These are phyloP conservation scores for Colletotrichum gigasporum DNA, from an alignment of 2,329 filamentous ascomycete species.

Conservation along the genomic window DNA sequence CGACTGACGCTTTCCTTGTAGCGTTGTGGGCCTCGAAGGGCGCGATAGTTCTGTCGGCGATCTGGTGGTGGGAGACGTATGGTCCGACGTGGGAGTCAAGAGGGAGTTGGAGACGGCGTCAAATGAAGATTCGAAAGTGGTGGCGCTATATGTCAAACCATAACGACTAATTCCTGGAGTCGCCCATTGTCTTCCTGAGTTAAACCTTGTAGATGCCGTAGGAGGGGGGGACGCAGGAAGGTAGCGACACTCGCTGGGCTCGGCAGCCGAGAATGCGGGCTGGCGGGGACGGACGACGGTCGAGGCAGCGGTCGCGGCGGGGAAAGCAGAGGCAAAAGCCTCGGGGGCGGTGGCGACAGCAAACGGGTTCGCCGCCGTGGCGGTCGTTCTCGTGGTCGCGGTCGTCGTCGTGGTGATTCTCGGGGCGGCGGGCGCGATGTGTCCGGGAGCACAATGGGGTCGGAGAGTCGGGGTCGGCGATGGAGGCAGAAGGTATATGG, in stretches of 20 bases:
- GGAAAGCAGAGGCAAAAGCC: constrained; percentile 2
- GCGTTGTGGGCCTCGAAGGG: constrained; percentile 24
- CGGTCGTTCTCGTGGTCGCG: not conserved
- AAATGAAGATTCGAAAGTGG: constrained; percentile 33
- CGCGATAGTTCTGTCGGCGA: constrained; percentile 15
- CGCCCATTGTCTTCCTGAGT: constrained; percentile 22
- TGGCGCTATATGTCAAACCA: constrained; percentile 39
- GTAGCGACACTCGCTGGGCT: constrained; percentile 24
- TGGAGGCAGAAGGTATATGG: constrained; percentile 13
- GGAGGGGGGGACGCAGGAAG: constrained; percentile 22
- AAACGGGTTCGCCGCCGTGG: constrained; percentile 7
- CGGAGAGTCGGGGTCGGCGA: constrained; percentile 16
- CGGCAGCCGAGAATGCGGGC: constrained; percentile 31
- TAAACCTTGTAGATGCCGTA: constrained; percentile 3
- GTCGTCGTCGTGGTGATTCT: not conserved
- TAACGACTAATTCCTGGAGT: constrained; percentile 38
- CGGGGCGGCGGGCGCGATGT: not conserved
- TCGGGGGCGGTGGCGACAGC: constrained; percentile 1
- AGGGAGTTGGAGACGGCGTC: constrained; percentile 25
- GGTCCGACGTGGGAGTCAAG: constrained; percentile 16
- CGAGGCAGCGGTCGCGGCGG: not conserved
- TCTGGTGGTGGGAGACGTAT: constrained; percentile 6
- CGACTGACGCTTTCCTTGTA: constrained; percentile 39
- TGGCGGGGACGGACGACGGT: constrained; percentile 16
- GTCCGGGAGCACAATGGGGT: constrained; percentile 3